Percentiles rank a stretch among this genome's conserved stretches.
phyloP scores from a whole-genome alignment of 2,329 filamentous ascomycete genomes.

The Aspergillus sp. region DNA sequence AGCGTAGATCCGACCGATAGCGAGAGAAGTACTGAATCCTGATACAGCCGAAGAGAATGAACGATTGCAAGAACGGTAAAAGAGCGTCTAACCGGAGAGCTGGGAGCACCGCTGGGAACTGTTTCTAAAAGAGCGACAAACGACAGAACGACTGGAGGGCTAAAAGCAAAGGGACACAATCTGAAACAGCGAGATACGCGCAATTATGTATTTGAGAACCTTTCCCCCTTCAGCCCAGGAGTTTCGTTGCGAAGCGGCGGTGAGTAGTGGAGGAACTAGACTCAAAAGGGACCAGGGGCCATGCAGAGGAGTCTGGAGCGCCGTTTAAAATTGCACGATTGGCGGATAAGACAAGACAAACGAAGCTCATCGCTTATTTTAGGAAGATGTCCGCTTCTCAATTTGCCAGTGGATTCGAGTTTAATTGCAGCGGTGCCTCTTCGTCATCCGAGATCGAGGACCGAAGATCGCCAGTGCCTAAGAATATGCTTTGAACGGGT shows the following conservation, averaged over 20 bases:
- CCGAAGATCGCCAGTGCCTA: constrained; percentile 14
- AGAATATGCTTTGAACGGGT: background rate
- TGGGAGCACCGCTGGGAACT: constrained; percentile 24
- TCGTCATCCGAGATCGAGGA: constrained; percentile 11
- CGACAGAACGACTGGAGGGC: constrained; percentile 27
- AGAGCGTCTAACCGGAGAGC: constrained; percentile 31
- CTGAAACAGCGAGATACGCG: constrained; percentile 23
- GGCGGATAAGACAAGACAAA: constrained; percentile 13
- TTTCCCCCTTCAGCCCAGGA: constrained; percentile 15
- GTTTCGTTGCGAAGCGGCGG: constrained; percentile 33
- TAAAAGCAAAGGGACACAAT: constrained; percentile 19
- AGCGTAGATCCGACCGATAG: constrained; percentile 22
- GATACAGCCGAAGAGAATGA: constrained; percentile 2
- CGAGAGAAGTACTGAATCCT: constrained; percentile 15
- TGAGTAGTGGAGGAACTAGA: constrained; percentile 16
- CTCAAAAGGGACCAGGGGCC: constrained; percentile 24
- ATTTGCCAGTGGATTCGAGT: constrained; percentile 12
- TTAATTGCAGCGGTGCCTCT: constrained; percentile 12
- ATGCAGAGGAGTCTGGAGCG: constrained; percentile 22
- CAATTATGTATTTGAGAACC: constrained; percentile 18
- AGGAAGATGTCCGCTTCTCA: constrained; percentile 14
- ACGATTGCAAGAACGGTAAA: constrained; percentile 19
- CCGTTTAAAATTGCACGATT: constrained; percentile 19
- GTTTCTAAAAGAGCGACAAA: constrained; percentile 36
- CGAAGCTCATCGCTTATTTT: constrained; percentile 15